These are phyloP conservation scores for Kalaharituber pfeilii DNA, from an alignment of 2,329 filamentous ascomycete species.

Conservation along the genomic window DNA sequence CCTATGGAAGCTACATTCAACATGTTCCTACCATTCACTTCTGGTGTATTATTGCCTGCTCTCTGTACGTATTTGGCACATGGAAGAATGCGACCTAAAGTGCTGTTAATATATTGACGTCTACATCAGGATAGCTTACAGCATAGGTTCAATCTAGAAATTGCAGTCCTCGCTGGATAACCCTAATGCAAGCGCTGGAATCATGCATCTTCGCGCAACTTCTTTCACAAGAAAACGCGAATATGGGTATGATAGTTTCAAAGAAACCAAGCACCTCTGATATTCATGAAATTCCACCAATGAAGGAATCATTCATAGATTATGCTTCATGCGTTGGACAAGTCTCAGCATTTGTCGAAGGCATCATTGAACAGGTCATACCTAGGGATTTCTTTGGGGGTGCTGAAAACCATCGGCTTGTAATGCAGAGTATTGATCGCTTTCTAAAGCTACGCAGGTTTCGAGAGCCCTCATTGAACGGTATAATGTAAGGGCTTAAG, in stretches of 20 bases:
- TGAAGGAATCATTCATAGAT: slow-evolving; percentile 38
- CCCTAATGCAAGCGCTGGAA: no score
- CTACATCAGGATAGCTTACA: no score
- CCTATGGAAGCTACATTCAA: slow-evolving; percentile 51
- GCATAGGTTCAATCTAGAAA: no score
- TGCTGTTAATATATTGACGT: no score
- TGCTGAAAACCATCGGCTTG: slow-evolving; percentile 41
- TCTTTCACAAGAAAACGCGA: no score
- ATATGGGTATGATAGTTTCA: no score
- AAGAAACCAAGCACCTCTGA: no score
- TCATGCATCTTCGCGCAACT: no score
- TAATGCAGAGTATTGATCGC: slow-evolving; percentile 53
- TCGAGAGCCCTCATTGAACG: slow-evolving; percentile 53
- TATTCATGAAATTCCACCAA: no score
- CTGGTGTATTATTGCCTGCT: slow-evolving; percentile 64
- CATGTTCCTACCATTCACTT: slow-evolving; percentile 64
- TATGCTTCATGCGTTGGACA: slow-evolving; percentile 48
- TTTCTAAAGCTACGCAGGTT: slow-evolving; percentile 67
- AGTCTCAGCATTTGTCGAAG: slow-evolving; percentile 76
- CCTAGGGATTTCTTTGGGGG: slow-evolving; percentile 58
- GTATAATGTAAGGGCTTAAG: slow-evolving; percentile 58
- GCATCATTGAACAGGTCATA: slow-evolving; percentile 53
- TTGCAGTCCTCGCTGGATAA: no score
- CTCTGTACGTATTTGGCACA: slow-evolving; percentile 28
- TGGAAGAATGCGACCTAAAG: no score